Evolutionary conservation across 768 basidiomycete genomes (phyloP).

Genomic region (Boletellus emodensis): DNA sequence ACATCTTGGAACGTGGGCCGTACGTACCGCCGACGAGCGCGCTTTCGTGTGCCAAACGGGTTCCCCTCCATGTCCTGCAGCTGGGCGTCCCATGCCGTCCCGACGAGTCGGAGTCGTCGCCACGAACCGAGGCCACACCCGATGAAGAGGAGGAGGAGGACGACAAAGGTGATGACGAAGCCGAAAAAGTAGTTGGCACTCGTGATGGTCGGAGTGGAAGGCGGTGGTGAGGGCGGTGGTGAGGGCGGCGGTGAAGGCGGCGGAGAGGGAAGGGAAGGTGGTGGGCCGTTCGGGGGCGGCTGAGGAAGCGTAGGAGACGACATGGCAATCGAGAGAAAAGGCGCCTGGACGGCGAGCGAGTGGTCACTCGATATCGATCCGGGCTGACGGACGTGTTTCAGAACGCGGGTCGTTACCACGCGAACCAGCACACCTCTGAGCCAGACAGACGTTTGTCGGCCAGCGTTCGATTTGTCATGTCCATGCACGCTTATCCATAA

Average conservation of each 20-base stretch:
- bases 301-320: constrained; percentile 4
- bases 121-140: constrained; percentile 49
- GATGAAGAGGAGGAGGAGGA: constrained; percentile 45
- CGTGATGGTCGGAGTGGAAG: constrained; percentile 2
- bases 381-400: constrained; percentile 19
- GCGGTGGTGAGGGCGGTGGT: neutral
- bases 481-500: neutral
- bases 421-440: neutral
- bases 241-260: neutral
- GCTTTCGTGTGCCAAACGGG: constrained; percentile 5
- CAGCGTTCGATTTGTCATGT: too few species aligned
- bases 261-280: neutral
- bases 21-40: constrained; percentile 15
- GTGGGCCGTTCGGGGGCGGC: neutral
- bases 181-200: constrained; percentile 32
- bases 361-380: constrained; percentile 4
- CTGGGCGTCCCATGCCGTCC: constrained; percentile 18
- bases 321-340: constrained; percentile 7
- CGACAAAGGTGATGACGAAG: constrained; percentile 32
- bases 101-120: constrained; percentile 29
- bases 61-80: constrained; percentile 14
- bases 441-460: too few species aligned
- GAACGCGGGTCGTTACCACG: constrained; percentile 9
- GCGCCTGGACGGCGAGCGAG: neutral
- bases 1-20: constrained; percentile 19